Percentiles rank a stretch among this genome's conserved stretches.
Conservation (phyloP, 2,329 filamentous ascomycete species). For the Talaromyces verruculosus region DNA sequence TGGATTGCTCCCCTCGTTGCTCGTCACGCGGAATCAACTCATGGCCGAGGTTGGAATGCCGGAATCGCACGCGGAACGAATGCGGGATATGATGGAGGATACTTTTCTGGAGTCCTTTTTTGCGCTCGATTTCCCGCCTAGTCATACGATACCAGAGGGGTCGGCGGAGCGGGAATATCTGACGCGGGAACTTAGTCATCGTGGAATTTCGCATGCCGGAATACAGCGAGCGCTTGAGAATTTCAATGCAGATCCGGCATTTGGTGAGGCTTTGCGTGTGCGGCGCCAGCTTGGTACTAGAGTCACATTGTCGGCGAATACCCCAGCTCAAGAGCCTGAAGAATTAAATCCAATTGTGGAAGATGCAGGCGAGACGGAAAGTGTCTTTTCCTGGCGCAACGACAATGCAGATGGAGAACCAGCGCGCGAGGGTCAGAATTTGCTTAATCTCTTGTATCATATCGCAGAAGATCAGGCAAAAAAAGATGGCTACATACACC, state of each 20-base stretch:
- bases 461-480: conserved; percentile 92
- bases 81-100: conserved; percentile 47
- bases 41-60: conserved; percentile 44
- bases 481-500: conserved; percentile 84
- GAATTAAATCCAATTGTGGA: neutral
- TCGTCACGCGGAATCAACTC: conserved; percentile 43
- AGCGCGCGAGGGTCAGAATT: conserved; percentile 66
- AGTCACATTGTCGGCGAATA: conserved; percentile 34
- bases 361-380: conserved; percentile 43
- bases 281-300: conserved; percentile 42
- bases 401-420: conserved; percentile 44
- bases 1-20: conserved; percentile 43
- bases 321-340: conserved; percentile 27
- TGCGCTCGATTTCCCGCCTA: conserved; percentile 41
- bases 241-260: conserved; percentile 43
- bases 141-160: conserved; percentile 35
- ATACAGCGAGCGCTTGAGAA: conserved; percentile 39
- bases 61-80: conserved; percentile 40
- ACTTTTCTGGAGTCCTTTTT: conserved; percentile 46
- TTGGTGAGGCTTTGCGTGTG: conserved; percentile 40
- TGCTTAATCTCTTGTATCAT: conserved; percentile 81
- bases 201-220: conserved; percentile 41
- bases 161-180: conserved; percentile 40
- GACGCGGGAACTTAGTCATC: conserved; percentile 38
- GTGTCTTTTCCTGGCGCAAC: conserved; percentile 47